A percentile compares a stretch with the other conserved stretches of the same genome.
phyloP scores from a whole-genome alignment of 2,329 filamentous ascomycete genomes.

The Sporothrix dimorphospora region DNA sequence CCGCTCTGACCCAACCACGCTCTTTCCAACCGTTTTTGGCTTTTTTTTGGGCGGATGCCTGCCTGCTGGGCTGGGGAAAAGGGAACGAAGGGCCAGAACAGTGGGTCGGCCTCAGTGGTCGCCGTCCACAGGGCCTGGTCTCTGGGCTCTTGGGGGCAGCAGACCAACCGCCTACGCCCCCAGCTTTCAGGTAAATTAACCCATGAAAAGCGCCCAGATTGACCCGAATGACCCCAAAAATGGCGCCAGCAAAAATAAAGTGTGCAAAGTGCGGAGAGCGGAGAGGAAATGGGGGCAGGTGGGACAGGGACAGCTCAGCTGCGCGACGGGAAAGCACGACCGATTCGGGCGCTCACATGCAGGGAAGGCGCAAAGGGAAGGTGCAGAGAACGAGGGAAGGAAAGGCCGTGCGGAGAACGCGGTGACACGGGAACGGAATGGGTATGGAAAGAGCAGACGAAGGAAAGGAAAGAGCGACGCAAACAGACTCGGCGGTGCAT shows the following conservation, averaged over 20 bases:
- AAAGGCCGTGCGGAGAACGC: conserved; percentile 8
- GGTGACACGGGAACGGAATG: background rate
- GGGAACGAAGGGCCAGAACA: no score
- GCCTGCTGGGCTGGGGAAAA: background rate
- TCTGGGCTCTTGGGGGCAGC: background rate
- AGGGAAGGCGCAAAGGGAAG: background rate
- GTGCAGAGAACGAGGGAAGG: background rate
- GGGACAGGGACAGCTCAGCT: background rate
- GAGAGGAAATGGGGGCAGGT: background rate
- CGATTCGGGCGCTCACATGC: background rate
- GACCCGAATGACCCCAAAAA: conserved; percentile 13
- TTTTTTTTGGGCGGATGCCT: conserved; percentile 11
- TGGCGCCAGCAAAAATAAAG: background rate
- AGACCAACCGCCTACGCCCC: conserved; percentile 5
- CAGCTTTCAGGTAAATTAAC: background rate
- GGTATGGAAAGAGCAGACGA: background rate
- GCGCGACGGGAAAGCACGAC: background rate
- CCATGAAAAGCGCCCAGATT: background rate
- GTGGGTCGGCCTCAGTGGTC: background rate
- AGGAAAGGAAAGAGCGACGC: background rate
- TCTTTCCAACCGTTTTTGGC: background rate
- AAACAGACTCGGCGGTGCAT: background rate
- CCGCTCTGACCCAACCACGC: conserved; percentile 1
- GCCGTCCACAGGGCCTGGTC: background rate
- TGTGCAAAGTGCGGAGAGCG: background rate